Percentiles rank a stretch among this genome's conserved stretches.
Evolutionary conservation across 768 basidiomycete species (phyloP).

Genomic region (Tylopilus rubrobrunneus): DNA sequence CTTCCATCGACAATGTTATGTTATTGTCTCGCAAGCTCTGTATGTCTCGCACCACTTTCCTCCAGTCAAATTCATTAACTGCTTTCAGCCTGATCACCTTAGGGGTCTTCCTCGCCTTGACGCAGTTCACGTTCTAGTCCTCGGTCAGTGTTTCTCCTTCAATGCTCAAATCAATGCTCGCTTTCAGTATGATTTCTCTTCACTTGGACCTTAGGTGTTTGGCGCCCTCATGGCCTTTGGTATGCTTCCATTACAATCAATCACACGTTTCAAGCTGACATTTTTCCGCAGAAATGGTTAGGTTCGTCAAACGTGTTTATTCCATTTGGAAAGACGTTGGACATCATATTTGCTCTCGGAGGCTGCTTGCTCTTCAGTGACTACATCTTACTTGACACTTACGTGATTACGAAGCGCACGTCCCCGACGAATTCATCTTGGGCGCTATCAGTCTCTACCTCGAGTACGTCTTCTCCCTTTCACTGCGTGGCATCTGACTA

Average conservation of each 20-base stretch:
- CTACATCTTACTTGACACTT: conserved; percentile 90
- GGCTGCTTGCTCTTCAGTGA: conserved; percentile 85
- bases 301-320: conserved; percentile 81
- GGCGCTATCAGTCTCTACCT: conserved; percentile 92
- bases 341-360: conserved; percentile 74
- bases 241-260: conserved; percentile 31
- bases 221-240: conserved; percentile 76
- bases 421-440: conserved; percentile 92
- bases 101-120: conserved; percentile 91
- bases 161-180: not conserved
- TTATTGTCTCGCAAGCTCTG: conserved; percentile 83
- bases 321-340: conserved; percentile 78
- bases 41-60: conserved; percentile 34
- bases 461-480: conserved; percentile 53
- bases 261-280: not conserved
- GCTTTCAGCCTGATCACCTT: conserved; percentile 71
- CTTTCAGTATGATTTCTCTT: conserved; percentile 85
- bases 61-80: conserved; percentile 8
- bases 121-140: conserved; percentile 91
- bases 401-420: conserved; percentile 79
- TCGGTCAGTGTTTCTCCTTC: conserved; percentile 50
- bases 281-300: conserved; percentile 59
- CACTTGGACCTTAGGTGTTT: conserved; percentile 88
- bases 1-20: conserved; percentile 68
- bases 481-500: conserved; percentile 3